These are phyloP conservation scores for Stropharia rugosoannulata DNA, from an alignment of 768 basidiomycete genomes.

Conservation along the genomic window DNA sequence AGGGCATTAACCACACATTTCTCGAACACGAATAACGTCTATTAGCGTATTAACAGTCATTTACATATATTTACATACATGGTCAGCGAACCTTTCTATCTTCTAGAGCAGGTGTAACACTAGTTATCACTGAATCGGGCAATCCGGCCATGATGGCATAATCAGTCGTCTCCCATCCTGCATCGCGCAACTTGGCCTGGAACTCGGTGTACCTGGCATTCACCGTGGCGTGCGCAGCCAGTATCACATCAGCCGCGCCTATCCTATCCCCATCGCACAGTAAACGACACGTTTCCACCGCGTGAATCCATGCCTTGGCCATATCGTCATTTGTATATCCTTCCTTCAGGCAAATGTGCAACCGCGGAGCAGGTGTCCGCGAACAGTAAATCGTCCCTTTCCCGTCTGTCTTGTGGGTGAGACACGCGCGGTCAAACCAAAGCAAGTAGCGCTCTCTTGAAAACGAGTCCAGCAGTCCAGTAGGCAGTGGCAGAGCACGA, in stretches of 20 bases:
- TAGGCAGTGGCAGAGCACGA: slow-evolving; percentile 24
- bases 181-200: not conserved
- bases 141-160: slow-evolving; percentile 28
- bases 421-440: slow-evolving; percentile 42
- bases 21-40: too few species aligned
- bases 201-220: slow-evolving; percentile 1
- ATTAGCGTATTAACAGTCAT: too few species aligned
- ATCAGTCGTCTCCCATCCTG: slow-evolving; percentile 21
- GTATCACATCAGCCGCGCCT: not conserved
- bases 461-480: slow-evolving; percentile 38
- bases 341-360: slow-evolving; percentile 52
- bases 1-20: too few species aligned
- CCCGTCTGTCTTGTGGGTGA: slow-evolving; percentile 9
- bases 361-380: slow-evolving; percentile 20
- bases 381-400: not conserved
- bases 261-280: not conserved
- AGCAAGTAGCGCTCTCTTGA: slow-evolving; percentile 48
- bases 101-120: slow-evolving; percentile 6
- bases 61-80: not conserved
- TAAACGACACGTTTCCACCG: slow-evolving; percentile 33
- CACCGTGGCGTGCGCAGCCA: slow-evolving; percentile 1
- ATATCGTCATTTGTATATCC: slow-evolving; percentile 47
- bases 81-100: slow-evolving; percentile 20
- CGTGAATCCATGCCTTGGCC: slow-evolving; percentile 56
- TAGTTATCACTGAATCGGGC: slow-evolving; percentile 27